These are phyloP conservation scores for Nicotiana attenuata DNA, from an alignment of 257 asterid species.

Conservation along the genomic window DNA sequence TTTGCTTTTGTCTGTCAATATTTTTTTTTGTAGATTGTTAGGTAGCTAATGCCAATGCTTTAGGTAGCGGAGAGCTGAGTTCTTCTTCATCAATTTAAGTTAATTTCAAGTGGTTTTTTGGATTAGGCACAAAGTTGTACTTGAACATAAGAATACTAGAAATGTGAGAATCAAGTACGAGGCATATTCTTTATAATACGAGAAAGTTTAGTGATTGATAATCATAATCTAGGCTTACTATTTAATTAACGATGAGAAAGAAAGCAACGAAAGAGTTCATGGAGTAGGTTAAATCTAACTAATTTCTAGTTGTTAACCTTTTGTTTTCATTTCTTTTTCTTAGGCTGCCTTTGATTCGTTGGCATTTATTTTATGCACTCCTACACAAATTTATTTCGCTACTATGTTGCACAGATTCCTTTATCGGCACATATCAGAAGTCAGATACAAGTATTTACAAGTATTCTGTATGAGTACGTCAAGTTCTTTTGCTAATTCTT, in stretches of 20 bases:
- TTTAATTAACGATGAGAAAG: not conserved
- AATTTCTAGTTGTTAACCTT: not conserved
- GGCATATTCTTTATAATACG: not conserved
- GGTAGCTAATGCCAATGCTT: not conserved
- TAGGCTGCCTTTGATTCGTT: not conserved
- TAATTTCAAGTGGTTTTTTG: not conserved
- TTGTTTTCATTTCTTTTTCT: not conserved
- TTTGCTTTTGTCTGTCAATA: not conserved
- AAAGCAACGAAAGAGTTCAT: not conserved
- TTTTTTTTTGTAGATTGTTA: no score
- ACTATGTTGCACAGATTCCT: not conserved
- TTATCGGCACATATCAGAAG: not conserved
- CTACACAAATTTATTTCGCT: not conserved
- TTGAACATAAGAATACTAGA: not conserved
- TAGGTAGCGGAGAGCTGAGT: no score
- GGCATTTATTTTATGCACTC: not conserved
- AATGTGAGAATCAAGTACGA: not conserved
- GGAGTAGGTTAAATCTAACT: constrained; percentile 4
- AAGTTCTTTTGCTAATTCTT: not conserved
- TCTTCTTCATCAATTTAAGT: no score
- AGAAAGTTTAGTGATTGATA: not conserved
- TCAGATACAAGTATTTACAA: not conserved
- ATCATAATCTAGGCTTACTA: not conserved
- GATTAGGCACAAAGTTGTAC: not conserved
- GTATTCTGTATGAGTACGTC: not conserved